Percentiles rank a stretch among this genome's conserved stretches.
Evolutionary conservation across 78 protist species (phyloP).

Genomic region (Dictyostelium capitatum): DNA sequence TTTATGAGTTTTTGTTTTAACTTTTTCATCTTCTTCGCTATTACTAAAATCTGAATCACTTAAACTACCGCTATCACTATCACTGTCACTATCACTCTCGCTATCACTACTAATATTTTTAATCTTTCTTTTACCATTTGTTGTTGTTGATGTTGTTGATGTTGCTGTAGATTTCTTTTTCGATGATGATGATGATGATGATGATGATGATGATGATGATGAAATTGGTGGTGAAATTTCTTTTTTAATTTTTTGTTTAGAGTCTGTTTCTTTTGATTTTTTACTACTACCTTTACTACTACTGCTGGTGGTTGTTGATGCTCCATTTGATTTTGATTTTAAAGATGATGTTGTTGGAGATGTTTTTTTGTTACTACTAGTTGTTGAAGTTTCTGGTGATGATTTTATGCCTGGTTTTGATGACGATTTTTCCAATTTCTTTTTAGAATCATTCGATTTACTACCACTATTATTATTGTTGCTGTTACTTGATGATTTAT

Average conservation of each 20-base stretch:
- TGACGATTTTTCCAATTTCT: background rate
- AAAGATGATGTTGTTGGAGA: background rate
- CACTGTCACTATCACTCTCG: background rate
- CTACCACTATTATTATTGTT: too few relatives aligned
- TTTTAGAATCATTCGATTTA: background rate
- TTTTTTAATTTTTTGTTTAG: too few relatives aligned
- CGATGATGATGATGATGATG: slow-evolving; percentile 36
- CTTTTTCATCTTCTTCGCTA: slow-evolving; percentile 36
- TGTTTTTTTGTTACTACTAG: background rate
- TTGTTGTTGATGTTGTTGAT: background rate
- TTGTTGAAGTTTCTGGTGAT: background rate
- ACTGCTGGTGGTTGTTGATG: slow-evolving; percentile 9
- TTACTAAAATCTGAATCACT: slow-evolving; percentile 22
- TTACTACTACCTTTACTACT: background rate
- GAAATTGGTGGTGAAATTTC: background rate
- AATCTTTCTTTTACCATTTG: slow-evolving; percentile 17
- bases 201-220: slow-evolving; percentile 13
- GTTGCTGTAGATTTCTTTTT: background rate
- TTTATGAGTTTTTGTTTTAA: slow-evolving; percentile 30
- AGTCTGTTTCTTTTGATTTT: background rate
- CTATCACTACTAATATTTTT: slow-evolving; percentile 6
- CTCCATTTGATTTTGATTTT: slow-evolving; percentile 24
- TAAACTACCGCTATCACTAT: slow-evolving; percentile 8
- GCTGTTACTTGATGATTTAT: background rate
- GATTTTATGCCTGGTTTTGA: background rate